phyloP scores from a whole-genome alignment of 768 basidiomycete species.

The Clavulina sp. region DNA sequence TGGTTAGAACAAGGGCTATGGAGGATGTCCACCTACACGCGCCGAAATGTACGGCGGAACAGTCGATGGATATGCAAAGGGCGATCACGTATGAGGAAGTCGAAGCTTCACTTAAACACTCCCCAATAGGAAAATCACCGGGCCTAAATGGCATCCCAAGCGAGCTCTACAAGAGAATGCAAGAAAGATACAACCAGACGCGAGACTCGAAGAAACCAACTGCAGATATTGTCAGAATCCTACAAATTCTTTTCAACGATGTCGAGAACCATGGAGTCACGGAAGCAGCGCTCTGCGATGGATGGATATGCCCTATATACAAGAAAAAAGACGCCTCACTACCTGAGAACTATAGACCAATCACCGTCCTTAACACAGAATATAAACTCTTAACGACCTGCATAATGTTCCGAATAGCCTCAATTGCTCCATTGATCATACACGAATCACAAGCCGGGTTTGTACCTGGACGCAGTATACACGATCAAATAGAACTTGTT shows the following conservation, averaged over 20 bases:
- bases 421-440: not conserved
- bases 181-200: not conserved
- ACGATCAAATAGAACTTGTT: slow-evolving; percentile 10
- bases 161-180: slow-evolving; percentile 1
- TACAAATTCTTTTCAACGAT: not conserved
- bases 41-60: not conserved
- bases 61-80: not conserved
- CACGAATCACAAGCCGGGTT: slow-evolving; percentile 13
- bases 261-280: not conserved
- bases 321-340: slow-evolving; percentile 11
- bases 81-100: not conserved
- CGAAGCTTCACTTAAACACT: not conserved
- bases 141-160: slow-evolving; percentile 4
- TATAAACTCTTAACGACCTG: slow-evolving; percentile 15
- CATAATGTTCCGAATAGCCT: slow-evolving; percentile 1
- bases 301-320: slow-evolving; percentile 13
- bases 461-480: slow-evolving; percentile 8
- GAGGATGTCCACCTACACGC: not conserved
- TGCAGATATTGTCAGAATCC: not conserved
- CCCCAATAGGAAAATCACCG: not conserved
- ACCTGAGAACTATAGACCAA: slow-evolving; percentile 13
- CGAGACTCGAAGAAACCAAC: not conserved
- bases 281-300: not conserved
- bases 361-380: slow-evolving; percentile 14
- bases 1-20: not conserved